Evolutionary conservation across 2,329 filamentous ascomycete genomes (phyloP).

Genomic region (Lecanicillium sp.): DNA sequence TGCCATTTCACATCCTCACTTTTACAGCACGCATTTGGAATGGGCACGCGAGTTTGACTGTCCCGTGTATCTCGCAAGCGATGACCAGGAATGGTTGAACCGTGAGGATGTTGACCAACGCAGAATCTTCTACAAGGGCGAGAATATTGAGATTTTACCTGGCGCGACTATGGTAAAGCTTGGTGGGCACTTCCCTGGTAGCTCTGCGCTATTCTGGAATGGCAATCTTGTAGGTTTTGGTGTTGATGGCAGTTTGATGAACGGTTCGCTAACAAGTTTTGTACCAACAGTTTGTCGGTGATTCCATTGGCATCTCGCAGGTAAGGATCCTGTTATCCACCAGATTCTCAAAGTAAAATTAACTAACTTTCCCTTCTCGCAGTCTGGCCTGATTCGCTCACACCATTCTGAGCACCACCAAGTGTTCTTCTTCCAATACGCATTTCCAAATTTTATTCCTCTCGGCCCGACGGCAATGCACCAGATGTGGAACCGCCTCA

Average conservation of each 20-base stretch:
- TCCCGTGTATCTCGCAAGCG: slow-evolving; percentile 57
- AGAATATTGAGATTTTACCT: slow-evolving; percentile 30
- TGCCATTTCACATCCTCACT: slow-evolving; percentile 73
- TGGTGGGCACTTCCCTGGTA: slow-evolving; percentile 75
- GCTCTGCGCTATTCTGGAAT: slow-evolving; percentile 56
- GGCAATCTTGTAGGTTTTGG: slow-evolving; percentile 33
- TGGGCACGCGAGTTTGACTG: slow-evolving; percentile 65
- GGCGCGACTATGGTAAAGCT: slow-evolving; percentile 57
- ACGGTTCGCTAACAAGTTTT: neutral
- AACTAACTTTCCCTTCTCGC: neutral
- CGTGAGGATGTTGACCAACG: slow-evolving; percentile 25
- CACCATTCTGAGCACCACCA: slow-evolving; percentile 6
- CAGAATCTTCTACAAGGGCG: slow-evolving; percentile 38
- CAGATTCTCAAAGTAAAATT: neutral
- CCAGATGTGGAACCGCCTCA: slow-evolving; percentile 6
- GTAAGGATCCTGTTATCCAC: too few relatives aligned
- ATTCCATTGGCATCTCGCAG: slow-evolving; percentile 8
- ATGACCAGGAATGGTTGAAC: slow-evolving; percentile 59
- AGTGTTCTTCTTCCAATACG: slow-evolving; percentile 8
- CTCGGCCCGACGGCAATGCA: slow-evolving; percentile 7
- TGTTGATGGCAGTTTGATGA: neutral
- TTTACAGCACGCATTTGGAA: slow-evolving; percentile 66
- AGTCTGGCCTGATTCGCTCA: slow-evolving; percentile 6
- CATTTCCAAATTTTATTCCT: slow-evolving; percentile 7
- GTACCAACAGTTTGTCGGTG: slow-evolving; percentile 5